Conservation (phyloP, 345 rosid species). For the Acer negundo region DNA sequence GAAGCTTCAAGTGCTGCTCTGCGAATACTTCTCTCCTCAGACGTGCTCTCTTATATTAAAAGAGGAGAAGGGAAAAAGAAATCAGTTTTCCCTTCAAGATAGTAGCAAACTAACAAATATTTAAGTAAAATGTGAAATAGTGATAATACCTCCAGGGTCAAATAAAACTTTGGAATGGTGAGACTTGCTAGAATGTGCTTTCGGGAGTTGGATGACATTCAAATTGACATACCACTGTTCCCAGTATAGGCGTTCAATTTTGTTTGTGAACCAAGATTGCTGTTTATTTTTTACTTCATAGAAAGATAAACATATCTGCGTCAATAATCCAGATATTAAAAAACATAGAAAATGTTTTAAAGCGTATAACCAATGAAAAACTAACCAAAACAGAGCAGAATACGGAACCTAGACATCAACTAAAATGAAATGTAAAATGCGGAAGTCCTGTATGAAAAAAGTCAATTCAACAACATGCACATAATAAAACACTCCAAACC, state of each 20-base stretch:
- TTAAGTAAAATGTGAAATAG: neutral
- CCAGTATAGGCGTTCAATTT: slow-evolving; percentile 71
- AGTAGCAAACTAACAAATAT: neutral
- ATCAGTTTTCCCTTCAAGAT: neutral
- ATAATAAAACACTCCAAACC: neutral
- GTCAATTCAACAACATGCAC: neutral
- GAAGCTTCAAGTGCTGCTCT: slow-evolving; percentile 78
- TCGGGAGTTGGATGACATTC: slow-evolving; percentile 73
- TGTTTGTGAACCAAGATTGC: slow-evolving; percentile 80
- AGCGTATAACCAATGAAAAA: neutral
- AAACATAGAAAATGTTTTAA: neutral
- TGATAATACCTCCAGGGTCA: slow-evolving; percentile 66
- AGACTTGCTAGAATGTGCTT: slow-evolving; percentile 54
- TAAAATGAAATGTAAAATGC: neutral
- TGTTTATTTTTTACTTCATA: slow-evolving; percentile 91
- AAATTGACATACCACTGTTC: slow-evolving; percentile 93
- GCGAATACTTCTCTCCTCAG: slow-evolving; percentile 65
- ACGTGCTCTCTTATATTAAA: slow-evolving; percentile 44
- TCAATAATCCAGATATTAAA: slow-evolving; percentile 5
- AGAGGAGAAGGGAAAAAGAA: slow-evolving; percentile 1
- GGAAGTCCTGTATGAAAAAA: neutral
- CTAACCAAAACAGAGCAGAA: slow-evolving; percentile 9
- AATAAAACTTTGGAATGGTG: slow-evolving; percentile 60
- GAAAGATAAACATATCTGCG: slow-evolving; percentile 89
- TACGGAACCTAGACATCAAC: neutral